Percentiles rank a stretch among this genome's conserved stretches.
Evolutionary conservation across 768 basidiomycete species (phyloP).

Genomic region (Suillus spraguei): DNA sequence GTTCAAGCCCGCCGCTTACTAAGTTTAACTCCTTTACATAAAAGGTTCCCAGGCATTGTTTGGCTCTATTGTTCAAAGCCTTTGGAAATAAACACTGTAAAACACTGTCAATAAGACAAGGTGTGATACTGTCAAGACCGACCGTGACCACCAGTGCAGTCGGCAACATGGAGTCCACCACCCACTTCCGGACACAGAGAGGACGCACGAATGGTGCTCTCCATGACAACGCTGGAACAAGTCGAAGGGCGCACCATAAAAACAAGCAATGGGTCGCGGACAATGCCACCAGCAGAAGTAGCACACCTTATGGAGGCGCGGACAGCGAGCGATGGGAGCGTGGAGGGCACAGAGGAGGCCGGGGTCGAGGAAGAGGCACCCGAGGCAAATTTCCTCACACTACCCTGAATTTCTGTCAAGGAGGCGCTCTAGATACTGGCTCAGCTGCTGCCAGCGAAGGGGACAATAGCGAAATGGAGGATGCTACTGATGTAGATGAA

Average conservation of each 20-base stretch:
- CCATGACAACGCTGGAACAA: constrained; percentile 19
- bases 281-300: constrained; percentile 35
- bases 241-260: constrained; percentile 39
- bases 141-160: constrained; percentile 9
- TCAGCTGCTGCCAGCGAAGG: constrained; percentile 36
- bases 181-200: constrained; percentile 24
- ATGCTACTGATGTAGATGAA: constrained; percentile 31
- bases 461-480: constrained; percentile 37
- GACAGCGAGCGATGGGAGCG: constrained; percentile 67
- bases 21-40: too few relatives aligned
- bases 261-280: constrained; percentile 68
- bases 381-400: constrained; percentile 45
- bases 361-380: constrained; percentile 42
- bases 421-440: constrained; percentile 31
- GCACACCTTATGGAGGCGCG: constrained; percentile 36
- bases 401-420: constrained; percentile 37
- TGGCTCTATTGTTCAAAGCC: constrained; percentile 5
- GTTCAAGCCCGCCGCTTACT: background rate
- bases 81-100: constrained; percentile 15
- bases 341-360: constrained; percentile 53
- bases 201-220: constrained; percentile 24
- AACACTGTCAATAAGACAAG: constrained; percentile 9
- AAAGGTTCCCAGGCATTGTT: too few relatives aligned
- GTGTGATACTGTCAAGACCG: background rate
- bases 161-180: constrained; percentile 30